A percentile compares a stretch with the other conserved stretches of the same genome.
Conservation (phyloP, 129 eudicot species). For the Heracleum sosnowskyi region DNA sequence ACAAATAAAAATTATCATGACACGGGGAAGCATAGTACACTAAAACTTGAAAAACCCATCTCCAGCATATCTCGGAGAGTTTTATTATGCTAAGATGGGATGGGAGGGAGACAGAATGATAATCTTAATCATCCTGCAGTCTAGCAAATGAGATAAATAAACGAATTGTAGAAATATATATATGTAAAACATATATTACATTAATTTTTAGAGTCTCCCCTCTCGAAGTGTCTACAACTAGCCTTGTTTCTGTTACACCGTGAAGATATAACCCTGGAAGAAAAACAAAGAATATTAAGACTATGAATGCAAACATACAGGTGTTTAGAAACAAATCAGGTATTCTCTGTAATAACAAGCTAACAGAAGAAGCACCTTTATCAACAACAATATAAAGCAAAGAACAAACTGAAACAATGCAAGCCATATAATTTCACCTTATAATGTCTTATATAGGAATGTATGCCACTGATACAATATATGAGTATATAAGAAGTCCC, state of each 20-base stretch:
- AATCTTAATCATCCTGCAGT: background rate
- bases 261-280: constrained; percentile 68
- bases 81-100: background rate
- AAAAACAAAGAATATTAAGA: constrained; percentile 3
- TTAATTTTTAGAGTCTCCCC: constrained; percentile 81
- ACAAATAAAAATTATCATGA: constrained; percentile 2
- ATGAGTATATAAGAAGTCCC: background rate
- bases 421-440: background rate
- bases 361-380: background rate
- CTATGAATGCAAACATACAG: background rate
- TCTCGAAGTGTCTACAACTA: constrained; percentile 84
- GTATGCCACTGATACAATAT: background rate
- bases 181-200: constrained; percentile 24
- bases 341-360: background rate
- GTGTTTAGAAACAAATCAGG: background rate
- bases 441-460: background rate
- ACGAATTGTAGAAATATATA: background rate
- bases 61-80: background rate
- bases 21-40: background rate
- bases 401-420: background rate
- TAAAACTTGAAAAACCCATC: background rate
- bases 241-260: constrained; percentile 64
- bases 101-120: background rate
- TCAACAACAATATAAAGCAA: too few relatives aligned
- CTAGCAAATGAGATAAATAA: background rate